Evolutionary conservation across 2,329 filamentous ascomycete species (phyloP).

Genomic region (Coniochaeta sp.): DNA sequence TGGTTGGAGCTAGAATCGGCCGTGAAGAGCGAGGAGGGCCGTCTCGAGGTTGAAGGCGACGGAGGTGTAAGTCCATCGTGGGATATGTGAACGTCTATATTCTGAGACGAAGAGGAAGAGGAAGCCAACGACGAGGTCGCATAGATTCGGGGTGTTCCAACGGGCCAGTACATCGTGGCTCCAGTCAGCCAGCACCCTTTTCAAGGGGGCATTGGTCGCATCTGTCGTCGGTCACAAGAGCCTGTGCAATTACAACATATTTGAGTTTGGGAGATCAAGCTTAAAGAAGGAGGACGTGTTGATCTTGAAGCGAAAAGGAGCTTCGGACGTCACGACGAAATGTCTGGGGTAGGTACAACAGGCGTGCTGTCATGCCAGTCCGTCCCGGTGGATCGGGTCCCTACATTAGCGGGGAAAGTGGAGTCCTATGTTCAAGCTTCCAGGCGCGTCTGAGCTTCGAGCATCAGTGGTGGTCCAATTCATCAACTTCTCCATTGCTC

Average conservation of each 20-base stretch:
- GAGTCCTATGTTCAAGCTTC: no score
- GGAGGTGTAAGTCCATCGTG: constrained; percentile 51
- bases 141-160: constrained; percentile 77
- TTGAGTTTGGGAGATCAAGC: no score
- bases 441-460: no score
- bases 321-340: not conserved
- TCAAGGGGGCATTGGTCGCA: constrained; percentile 3
- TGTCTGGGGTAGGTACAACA: no score
- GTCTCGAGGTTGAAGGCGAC: constrained; percentile 6
- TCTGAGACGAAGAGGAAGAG: constrained; percentile 44
- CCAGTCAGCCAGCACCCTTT: constrained; percentile 26
- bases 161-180: constrained; percentile 82
- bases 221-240: not conserved
- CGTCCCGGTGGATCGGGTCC: constrained; percentile 1
- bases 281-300: constrained; percentile 5
- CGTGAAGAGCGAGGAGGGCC: constrained; percentile 13
- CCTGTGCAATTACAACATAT: no score
- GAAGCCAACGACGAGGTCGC: constrained; percentile 54
- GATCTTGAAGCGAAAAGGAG: constrained; percentile 1
- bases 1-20: constrained; percentile 17
- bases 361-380: no score
- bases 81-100: constrained; percentile 42
- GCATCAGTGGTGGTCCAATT: no score
- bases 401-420: not conserved
- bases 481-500: no score